Conservation (phyloP, 2,329 filamentous ascomycete genomes). For the Fusarium decemcellulare region DNA sequence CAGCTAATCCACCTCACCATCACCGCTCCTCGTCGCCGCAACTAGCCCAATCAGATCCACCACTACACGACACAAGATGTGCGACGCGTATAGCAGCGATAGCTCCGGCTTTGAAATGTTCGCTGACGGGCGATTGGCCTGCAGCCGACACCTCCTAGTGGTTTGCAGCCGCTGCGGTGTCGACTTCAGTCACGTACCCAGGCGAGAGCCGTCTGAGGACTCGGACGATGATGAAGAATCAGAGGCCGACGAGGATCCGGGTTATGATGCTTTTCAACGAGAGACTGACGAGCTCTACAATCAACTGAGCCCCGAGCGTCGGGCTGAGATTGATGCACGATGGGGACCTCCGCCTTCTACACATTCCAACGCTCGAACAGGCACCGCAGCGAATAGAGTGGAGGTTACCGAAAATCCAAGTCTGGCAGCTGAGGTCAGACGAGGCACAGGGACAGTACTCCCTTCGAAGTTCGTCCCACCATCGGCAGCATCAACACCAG, state of each 20-base stretch:
- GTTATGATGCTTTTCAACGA: not conserved
- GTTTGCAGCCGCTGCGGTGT: conserved; percentile 51
- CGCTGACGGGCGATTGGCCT: conserved; percentile 53
- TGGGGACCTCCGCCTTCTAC: not conserved
- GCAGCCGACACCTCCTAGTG: conserved; percentile 51
- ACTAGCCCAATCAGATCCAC: too few species aligned
- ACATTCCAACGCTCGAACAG: too few species aligned
- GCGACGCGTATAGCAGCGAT: too few species aligned
- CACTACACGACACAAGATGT: too few species aligned
- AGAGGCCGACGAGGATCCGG: not conserved
- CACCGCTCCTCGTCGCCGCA: too few species aligned
- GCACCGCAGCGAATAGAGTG: too few species aligned
- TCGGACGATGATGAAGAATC: conserved; percentile 27
- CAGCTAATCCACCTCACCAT: too few species aligned
- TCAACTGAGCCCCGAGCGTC: not conserved
- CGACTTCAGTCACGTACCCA: conserved; percentile 52
- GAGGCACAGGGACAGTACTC: conserved; percentile 24
- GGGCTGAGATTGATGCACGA: not conserved
- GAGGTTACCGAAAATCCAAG: too few species aligned
- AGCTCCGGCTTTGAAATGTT: too few species aligned
- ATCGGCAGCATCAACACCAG: conserved; percentile 10
- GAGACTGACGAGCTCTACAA: conserved; percentile 13
- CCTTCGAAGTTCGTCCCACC: conserved; percentile 34
- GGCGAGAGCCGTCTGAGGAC: conserved; percentile 45
- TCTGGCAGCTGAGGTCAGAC: not conserved